Evolutionary conservation across 176 grass and related monocot species (phyloP).

Genomic region (Cocos nucifera): DNA sequence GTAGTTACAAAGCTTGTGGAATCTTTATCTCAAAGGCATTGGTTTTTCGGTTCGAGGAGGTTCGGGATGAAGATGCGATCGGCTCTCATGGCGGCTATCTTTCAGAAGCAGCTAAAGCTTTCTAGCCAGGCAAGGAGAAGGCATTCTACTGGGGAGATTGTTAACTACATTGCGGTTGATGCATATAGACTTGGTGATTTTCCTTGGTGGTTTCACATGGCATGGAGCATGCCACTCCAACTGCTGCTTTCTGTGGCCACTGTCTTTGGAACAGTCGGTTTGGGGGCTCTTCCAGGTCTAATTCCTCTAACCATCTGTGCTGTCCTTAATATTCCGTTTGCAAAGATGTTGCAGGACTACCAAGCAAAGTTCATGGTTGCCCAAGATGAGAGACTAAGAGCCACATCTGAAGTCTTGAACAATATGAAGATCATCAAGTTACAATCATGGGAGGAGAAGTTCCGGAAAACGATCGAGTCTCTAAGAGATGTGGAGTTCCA

Average conservation of each 20-base stretch:
- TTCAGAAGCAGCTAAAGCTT: conserved; percentile 70
- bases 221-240: conserved; percentile 63
- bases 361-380: conserved; percentile 80
- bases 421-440: conserved; percentile 99
- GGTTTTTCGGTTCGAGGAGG: conserved; percentile 70
- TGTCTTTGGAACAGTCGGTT: conserved; percentile 61
- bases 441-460: conserved; percentile 82
- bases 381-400: conserved; percentile 63
- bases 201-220: conserved; percentile 81
- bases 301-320: conserved; percentile 62
- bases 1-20: conserved; percentile 53
- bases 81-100: conserved; percentile 55
- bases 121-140: conserved; percentile 62
- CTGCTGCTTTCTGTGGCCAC: conserved; percentile 41
- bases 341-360: conserved; percentile 55
- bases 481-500: conserved; percentile 69
- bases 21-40: conserved; percentile 73
- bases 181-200: conserved; percentile 78
- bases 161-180: conserved; percentile 82
- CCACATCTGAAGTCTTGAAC: conserved; percentile 72
- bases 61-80: conserved; percentile 75
- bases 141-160: conserved; percentile 66
- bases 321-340: conserved; percentile 69
- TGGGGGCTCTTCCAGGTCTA: conserved; percentile 65
- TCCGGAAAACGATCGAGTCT: conserved; percentile 32